Evolutionary conservation across 805 yeast species (phyloP).

Genomic region (Suhomyces kilbournensis): DNA sequence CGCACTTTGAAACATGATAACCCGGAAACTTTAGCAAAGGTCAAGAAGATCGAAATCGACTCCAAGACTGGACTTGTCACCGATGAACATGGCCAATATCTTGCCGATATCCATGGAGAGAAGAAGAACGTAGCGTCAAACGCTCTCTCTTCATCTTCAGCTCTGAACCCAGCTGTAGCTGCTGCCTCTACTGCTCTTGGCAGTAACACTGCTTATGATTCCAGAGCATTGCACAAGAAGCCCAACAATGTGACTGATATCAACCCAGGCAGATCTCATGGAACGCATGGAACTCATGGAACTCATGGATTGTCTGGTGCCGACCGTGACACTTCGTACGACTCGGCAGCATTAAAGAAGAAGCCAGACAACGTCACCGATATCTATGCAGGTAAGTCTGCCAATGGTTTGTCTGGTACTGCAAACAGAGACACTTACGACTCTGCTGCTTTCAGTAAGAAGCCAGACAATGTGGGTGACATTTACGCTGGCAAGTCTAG

Average conservation of each 20-base stretch:
- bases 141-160: neutral
- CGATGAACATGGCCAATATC: neutral
- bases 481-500: neutral
- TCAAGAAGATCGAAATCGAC: slow-evolving; percentile 27
- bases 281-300: neutral
- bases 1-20: slow-evolving; percentile 16
- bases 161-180: neutral
- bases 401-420: neutral
- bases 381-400: neutral
- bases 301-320: neutral
- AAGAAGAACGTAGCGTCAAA: neutral
- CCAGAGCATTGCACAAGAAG: neutral
- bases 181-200: neutral
- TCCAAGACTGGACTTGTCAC: slow-evolving; percentile 26
- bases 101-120: neutral
- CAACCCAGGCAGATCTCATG: neutral
- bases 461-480: neutral
- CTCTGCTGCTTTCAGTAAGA: neutral
- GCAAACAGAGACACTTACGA: neutral
- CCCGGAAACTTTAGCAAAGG: slow-evolving; percentile 18
- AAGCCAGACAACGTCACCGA: neutral
- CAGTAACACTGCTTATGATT: neutral
- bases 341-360: neutral
- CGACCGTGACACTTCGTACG: neutral
- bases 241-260: neutral